Evolutionary conservation across 441 rosid genomes (phyloP), one percentile per base, ranked within the genome.

Genomic region (Arabidopsis lyrata): DNA sequence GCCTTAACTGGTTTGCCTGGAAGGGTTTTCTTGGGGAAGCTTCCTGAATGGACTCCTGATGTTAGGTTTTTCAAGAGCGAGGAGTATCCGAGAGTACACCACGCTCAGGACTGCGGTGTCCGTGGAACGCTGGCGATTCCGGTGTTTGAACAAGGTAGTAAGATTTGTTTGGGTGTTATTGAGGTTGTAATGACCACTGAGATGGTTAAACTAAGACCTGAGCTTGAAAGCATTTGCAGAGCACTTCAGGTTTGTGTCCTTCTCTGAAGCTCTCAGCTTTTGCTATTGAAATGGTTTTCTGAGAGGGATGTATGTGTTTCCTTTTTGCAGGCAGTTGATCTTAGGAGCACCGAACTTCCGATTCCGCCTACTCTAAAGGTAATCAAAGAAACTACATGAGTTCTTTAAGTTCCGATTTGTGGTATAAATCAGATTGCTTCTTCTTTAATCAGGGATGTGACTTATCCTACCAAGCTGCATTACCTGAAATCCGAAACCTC

Each of bases 1-100:
- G 95, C 85, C 35, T 16, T 74, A 42, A 72, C 78, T 66, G 99
- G 97, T 62, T 49, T 92, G 79, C 97, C 99, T 35, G 88, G 97
- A 60, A 85, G 97, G 20, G 99, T 95, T 65, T 95, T 87, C 86
- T 74, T 92, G 82, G 85, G 85, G 58, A 88, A 86, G 81, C 84
- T 89, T 75, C 97, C 97, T 39, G 99, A 95, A 81, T 95, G 97
- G 97, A 92, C 93, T 60, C 99, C 97, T 36, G 97, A 95, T 85
- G 97, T 90, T 75, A 83, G 90, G 45, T 95, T 90, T 83, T 90
- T 90, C 68, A 84, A 77, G 81, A 89, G 91, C n/a, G 97, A 92
- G 7, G 99, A 95, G 75, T 95, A 92, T 78, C 87, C 78, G 1
- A 83, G 97, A 55, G 83, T 92, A 18, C 70, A 59, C 44, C 84